Base-by-base conservation (phyloP, 352 stramenopile species). In the Thraustochytrium sp. region DNA sequence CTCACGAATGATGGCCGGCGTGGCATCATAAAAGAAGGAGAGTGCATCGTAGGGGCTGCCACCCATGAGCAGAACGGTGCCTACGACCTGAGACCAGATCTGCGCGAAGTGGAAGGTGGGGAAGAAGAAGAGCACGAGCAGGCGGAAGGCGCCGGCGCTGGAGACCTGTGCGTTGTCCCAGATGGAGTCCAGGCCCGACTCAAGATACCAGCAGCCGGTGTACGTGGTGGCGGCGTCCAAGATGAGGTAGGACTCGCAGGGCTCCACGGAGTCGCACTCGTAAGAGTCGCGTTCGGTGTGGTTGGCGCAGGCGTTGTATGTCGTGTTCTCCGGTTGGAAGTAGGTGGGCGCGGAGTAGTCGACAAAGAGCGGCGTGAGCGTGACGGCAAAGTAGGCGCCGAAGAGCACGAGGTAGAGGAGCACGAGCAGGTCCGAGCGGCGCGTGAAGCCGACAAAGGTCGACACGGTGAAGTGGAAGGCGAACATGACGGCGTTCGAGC, bases 31-130 rank as follows among this genome's bases (percentile, higher is more conserved):
- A 44, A 77, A 77, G 21, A 16, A 72, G 34, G 29, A 37, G 8
- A 23, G 18, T 8, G 65, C 42, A 36, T 77, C 29, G 46, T 46
- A 77, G 11, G 13, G 13, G 21, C 26, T 62, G 31, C 65, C 49
- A 31, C 59, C 59, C 9, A 64, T 77, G 65, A 77, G 49, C 42
- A 77, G 40, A 5, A 77, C 65, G 16, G 46, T 29, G 34, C 42
- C 42, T 11, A 77, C 65, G 37, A 77, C 64, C 23, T 46, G 65
- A 9, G 65, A 21, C 42, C 42, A 62, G 13, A 62, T 62, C 37
- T 55, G 49, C 5, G 65, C 37, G 34, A 77, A 61, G 46, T 77
- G 65, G 64, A 77, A 77, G 31, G 13, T 77, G 11, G 65, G 65
- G 31, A 77, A 55, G 31, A 77, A 77, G 26, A 77, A 77, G 46